Percentiles rank a stretch among this genome's conserved stretches.
phyloP scores from a whole-genome alignment of 345 rosid species.

The Sapria himalayana region DNA sequence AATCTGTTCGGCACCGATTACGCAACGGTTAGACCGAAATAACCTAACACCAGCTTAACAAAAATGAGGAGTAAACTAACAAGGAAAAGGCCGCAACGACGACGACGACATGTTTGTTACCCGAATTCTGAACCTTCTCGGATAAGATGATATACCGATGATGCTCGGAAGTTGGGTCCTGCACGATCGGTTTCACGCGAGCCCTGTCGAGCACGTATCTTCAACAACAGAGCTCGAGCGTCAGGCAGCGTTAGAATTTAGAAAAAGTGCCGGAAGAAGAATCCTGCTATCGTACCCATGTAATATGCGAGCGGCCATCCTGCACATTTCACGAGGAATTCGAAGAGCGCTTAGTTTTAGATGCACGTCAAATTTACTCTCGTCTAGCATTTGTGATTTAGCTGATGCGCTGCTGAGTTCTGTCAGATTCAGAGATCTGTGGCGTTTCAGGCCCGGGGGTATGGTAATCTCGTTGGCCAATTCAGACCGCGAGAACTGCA shows the following conservation, averaged over 20 bases:
- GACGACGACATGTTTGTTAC: too few species aligned
- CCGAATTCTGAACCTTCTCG: conserved; percentile 33
- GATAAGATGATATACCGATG: conserved; percentile 58
- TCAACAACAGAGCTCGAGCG: conserved; percentile 4
- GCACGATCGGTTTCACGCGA: conserved; percentile 58
- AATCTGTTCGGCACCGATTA: conserved; percentile 38
- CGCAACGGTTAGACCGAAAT: too few species aligned
- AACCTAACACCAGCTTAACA: too few species aligned
- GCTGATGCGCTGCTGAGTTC: too few species aligned
- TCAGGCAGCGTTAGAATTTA: too few species aligned
- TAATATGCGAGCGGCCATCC: conserved; percentile 31
- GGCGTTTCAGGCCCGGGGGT: too few species aligned
- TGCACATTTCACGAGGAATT: conserved; percentile 72
- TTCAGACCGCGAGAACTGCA: too few species aligned
- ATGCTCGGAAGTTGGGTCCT: conserved; percentile 45
- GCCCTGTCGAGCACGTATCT: conserved; percentile 74
- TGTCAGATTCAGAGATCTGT: too few species aligned
- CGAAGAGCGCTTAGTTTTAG: conserved; percentile 60
- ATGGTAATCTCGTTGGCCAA: too few species aligned
- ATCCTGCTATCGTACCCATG: conserved; percentile 35
- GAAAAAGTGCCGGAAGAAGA: neutral
- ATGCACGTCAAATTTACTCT: conserved; percentile 49
- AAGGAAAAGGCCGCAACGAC: too few species aligned
- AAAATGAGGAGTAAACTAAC: too few species aligned
- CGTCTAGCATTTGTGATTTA: conserved; percentile 29